Evolutionary conservation across 345 rosid species (phyloP), one percentile per base, ranked within the genome.

Genomic region (Eucalyptus cloeziana): DNA sequence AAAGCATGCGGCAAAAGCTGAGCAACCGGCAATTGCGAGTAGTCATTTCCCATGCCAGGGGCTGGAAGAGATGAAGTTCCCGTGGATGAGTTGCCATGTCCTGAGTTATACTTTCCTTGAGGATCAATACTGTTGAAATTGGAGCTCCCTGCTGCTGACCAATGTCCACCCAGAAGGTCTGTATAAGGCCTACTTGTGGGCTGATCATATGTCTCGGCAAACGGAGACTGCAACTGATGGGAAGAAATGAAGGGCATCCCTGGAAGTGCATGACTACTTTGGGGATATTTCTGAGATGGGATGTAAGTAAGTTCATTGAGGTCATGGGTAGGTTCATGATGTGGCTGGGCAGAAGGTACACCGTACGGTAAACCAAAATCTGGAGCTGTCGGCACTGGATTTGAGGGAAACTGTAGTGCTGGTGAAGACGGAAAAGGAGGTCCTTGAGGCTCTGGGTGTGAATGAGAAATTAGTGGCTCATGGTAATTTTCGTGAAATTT

Each of bases 1-100:
- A 95, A 90, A 15, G 94, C 94, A 87, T 86, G 90, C 17, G 94
- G 96, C 87, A 95, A 89, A 86, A 89, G 58, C 45, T 51, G 91
- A 51, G 95, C 94, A 15, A 92, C 91, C 15, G 94, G 95, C 88
- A 93, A 85, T 30, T 86, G 88, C 4, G 92, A 87, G 91, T 87
- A 71, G 64, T 67, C 87, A 49, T 87, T 90, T 87, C 87, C 92
- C 69, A 67, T 62, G 54, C 86, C 76, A 6, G 69, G 58, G 40
- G 56, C 85, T 15, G 90, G 49, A 85, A 91, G 43, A 87, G 91
- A 87, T 47, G 71, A 40, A 37, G 86, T 44, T 76, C 88, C 91
- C 85, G 33, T 40, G 40, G 90, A 71, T 50, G 92, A 89, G 86
- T 31, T 88, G 88, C 89, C 24, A 56, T 87, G 49, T 69, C 81